Conservation (phyloP, 2,329 filamentous ascomycete genomes). For the Aspergillus arachidicola region DNA sequence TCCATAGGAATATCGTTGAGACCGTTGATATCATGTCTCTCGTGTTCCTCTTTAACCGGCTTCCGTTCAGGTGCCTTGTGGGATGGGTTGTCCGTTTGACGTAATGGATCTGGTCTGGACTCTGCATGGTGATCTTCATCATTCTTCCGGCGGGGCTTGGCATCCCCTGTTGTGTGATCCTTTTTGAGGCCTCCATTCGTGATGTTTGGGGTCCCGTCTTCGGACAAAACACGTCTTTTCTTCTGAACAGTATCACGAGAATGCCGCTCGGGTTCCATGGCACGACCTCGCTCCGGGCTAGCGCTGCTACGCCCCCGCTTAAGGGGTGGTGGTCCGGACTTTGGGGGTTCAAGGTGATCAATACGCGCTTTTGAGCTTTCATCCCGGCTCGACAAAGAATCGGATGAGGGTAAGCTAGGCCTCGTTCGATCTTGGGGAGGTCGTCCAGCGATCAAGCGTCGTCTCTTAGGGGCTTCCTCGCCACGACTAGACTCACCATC, state of each 20-base stretch:
- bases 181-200: constrained; percentile 36
- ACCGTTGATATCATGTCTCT: constrained; percentile 28
- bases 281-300: constrained; percentile 38
- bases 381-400: constrained; percentile 44
- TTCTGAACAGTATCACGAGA: constrained; percentile 44
- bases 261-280: constrained; percentile 22
- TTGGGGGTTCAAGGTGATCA: constrained; percentile 30
- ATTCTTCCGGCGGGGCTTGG: constrained; percentile 24
- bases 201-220: constrained; percentile 37
- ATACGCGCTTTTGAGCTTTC: constrained; percentile 35
- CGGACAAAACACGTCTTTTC: constrained; percentile 44
- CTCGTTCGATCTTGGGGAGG: constrained; percentile 42
- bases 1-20: constrained; percentile 36
- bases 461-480: constrained; percentile 41
- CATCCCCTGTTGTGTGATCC: constrained; percentile 22
- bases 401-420: constrained; percentile 43
- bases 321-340: constrained; percentile 27
- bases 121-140: constrained; percentile 23
- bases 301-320: constrained; percentile 47
- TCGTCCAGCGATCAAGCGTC: constrained; percentile 45
- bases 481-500: constrained; percentile 36
- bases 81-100: constrained; percentile 17
- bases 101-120: constrained; percentile 17
- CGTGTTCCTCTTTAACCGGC: constrained; percentile 34
- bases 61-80: constrained; percentile 24